Evolutionary conservation across 129 eudicot genomes (phyloP).

Genomic region (Pseudognaphalium luteoalbum): DNA sequence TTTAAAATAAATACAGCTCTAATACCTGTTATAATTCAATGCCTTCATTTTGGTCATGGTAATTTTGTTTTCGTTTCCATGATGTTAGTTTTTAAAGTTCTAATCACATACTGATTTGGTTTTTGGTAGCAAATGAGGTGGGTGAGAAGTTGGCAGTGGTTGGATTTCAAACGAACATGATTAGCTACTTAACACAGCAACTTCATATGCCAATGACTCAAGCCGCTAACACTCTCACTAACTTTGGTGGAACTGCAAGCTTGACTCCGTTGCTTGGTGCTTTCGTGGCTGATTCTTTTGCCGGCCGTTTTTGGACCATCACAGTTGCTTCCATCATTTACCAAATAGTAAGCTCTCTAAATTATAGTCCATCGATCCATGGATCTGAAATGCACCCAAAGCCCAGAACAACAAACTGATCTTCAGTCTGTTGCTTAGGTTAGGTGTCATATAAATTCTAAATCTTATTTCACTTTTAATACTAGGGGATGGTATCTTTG

Average conservation of each 20-base stretch:
- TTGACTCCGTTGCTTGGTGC: conserved; percentile 90
- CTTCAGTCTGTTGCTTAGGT: not conserved
- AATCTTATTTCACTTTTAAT: not conserved
- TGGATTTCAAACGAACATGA: conserved; percentile 82
- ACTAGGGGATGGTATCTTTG: conserved; percentile 70
- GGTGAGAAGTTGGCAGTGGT: conserved; percentile 93
- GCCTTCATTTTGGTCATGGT: not conserved
- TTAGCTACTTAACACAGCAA: conserved; percentile 75
- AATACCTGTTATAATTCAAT: no score
- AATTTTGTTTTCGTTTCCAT: not conserved
- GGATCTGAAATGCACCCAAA: not conserved
- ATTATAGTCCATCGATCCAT: not conserved
- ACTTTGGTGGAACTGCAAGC: conserved; percentile 81
- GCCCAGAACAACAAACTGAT: not conserved
- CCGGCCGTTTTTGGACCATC: conserved; percentile 94
- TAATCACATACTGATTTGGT: not conserved
- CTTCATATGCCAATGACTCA: conserved; percentile 81
- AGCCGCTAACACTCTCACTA: conserved; percentile 89
- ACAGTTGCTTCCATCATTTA: conserved; percentile 75
- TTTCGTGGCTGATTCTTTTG: conserved; percentile 71
- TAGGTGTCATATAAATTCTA: not conserved
- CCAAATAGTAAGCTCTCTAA: conserved; percentile 45
- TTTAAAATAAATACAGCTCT: not conserved
- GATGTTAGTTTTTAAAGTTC: not conserved
- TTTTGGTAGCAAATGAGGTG: conserved; percentile 71